A percentile compares a stretch with the other conserved stretches of the same genome.
Conservation (phyloP, 352 stramenopile genomes). For the Phytophthora quininea region DNA sequence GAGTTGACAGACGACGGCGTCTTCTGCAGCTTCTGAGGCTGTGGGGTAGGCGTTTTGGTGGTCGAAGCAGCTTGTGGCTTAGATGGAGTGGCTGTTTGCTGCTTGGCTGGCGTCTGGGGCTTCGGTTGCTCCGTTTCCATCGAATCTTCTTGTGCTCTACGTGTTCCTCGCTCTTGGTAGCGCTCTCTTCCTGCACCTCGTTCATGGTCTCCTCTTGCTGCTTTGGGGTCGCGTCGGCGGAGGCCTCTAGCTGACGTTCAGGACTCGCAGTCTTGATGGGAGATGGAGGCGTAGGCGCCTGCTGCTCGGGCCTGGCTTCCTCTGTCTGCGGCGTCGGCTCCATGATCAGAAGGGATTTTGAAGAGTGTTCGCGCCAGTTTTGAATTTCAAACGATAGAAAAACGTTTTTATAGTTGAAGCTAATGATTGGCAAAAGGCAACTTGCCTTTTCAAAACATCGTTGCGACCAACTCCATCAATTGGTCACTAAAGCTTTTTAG, state of each 20-base stretch:
- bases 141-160: background rate
- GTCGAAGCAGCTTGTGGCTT: background rate
- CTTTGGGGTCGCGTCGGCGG: background rate
- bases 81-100: background rate
- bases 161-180: no score
- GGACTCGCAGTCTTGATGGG: conserved; percentile 8
- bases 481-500: conserved; percentile 59
- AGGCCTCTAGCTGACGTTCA: background rate
- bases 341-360: background rate
- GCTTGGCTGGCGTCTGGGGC: background rate
- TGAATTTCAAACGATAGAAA: background rate
- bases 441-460: conserved; percentile 12
- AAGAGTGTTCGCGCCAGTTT: background rate
- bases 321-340: conserved; percentile 7
- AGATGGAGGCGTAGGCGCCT: conserved; percentile 8
- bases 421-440: conserved; percentile 20
- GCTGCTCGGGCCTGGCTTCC: conserved; percentile 4
- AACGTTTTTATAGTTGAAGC: background rate
- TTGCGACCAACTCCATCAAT: conserved; percentile 39
- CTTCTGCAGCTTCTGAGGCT: background rate
- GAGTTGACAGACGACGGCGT: conserved; percentile 8
- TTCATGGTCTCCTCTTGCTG: background rate
- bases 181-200: background rate
- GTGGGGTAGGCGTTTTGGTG: conserved; percentile 6
- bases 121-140: background rate